Base-by-base conservation (phyloP, 1,139 yeast species). In the Suhomyces wounanorum region DNA sequence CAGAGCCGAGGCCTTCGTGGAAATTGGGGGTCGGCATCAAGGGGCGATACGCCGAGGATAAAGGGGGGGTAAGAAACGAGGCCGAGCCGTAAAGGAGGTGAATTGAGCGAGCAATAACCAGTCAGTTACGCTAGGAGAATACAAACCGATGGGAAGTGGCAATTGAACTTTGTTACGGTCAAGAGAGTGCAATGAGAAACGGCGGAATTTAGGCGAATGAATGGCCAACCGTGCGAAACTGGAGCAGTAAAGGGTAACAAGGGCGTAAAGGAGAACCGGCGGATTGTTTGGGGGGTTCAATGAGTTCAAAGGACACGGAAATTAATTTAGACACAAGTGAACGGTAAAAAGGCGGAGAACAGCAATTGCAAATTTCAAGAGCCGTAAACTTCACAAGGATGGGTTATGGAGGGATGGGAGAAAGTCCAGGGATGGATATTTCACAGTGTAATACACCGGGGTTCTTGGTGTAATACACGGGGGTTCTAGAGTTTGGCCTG, bases 21-120 rank as follows among this genome's bases (percentile, higher is more conserved):
- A 14, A 33, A 7, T 48, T 45, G 8, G 47, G 45, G 14, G 43
- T 35, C n/a, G 49, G 36, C 45, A 47, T 47, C 37, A 37, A 17
- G 30, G 30, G 36, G 26, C 38, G 39, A 36, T 9, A n/a, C 25
- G 37, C 44, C 31, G 25, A 9, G 28, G 49, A 26, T 16, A 7
- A 8, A 23, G 46, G 30, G 9, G 31, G 8, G 35, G 4, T 11
- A 10, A 9, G n/a, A 8, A 21, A 26, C 13, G 35, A 17, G 6
- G n/a, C n/a, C 17, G 25, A 11, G 28, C 30, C 5, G 40, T 5
- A n/a, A n/a, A 10, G 40, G 28, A 2, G 40, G 7, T 5, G 40
- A 23, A 8, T 18, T 11, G 11, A 21, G 40, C 28, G 38, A 17
- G 11, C 9, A 35, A 16, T 3, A 35, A 35, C 28, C 18, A 28